phyloP scores from a whole-genome alignment of 352 stramenopile species.

The Nothophytophthora sp. region DNA sequence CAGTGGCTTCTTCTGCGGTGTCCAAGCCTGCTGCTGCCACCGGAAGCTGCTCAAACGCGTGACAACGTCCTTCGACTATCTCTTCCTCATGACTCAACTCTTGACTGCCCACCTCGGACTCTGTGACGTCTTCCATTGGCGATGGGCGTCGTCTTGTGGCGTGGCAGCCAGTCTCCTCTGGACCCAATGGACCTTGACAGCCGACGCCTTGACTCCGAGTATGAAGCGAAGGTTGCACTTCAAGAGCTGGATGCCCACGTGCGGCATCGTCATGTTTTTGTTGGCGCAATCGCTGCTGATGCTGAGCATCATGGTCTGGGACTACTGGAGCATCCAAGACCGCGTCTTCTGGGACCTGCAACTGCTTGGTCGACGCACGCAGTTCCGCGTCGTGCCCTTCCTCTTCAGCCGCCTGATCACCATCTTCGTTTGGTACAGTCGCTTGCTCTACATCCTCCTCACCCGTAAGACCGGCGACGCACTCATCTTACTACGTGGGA shows the following conservation, averaged over 20 bases:
- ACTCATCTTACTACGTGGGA: conserved; percentile 5
- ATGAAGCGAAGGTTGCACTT: conserved; percentile 5
- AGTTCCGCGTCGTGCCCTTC: conserved; percentile 7
- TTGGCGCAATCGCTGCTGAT: not conserved
- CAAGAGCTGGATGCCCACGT: conserved; percentile 1
- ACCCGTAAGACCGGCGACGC: not conserved
- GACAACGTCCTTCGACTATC: conserved; percentile 8
- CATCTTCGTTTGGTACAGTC: conserved; percentile 1
- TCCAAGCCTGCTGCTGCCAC: conserved; percentile 8
- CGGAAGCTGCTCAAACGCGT: conserved; percentile 8
- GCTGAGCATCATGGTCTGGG: not conserved
- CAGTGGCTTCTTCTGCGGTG: not conserved
- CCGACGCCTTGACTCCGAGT: conserved; percentile 3
- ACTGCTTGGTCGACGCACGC: not conserved
- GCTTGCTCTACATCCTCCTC: not conserved
- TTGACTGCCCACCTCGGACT: not conserved
- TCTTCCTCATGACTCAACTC: not conserved
- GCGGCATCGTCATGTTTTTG: not conserved
- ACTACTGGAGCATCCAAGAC: conserved; percentile 3
- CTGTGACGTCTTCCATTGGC: conserved; percentile 7
- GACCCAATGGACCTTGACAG: not conserved
- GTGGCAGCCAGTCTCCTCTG: not conserved
- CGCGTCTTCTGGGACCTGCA: conserved; percentile 3
- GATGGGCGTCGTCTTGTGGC: conserved; percentile 1
- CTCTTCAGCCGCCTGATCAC: conserved; percentile 1